Evolutionary conservation across 23 red algal genomes (phyloP).

Genomic region (Agarophyton chilense): DNA sequence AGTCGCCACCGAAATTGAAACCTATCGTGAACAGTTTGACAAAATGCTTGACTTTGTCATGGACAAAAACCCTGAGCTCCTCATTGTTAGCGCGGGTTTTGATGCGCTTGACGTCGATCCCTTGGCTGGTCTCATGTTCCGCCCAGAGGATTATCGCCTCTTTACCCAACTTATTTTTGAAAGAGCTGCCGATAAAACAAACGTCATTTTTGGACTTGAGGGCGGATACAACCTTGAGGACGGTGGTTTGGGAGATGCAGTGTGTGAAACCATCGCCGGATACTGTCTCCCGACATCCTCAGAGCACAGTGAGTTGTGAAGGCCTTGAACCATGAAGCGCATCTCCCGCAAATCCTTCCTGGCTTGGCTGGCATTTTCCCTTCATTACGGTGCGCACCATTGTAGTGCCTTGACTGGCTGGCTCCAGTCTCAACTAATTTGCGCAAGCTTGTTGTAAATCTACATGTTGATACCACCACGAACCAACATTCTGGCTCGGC

Average conservation of each 20-base stretch:
- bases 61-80: constrained; percentile 58
- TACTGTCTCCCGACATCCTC: constrained; percentile 19
- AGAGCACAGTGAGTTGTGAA: not conserved
- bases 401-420: too few relatives aligned
- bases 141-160: constrained; percentile 78
- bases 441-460: too few relatives aligned
- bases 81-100: constrained; percentile 93
- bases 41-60: constrained; percentile 68
- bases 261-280: constrained; percentile 45
- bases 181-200: constrained; percentile 43
- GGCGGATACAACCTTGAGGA: constrained; percentile 87
- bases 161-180: constrained; percentile 71
- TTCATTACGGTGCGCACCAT: too few relatives aligned
- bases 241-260: constrained; percentile 37
- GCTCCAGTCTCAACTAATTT: too few relatives aligned
- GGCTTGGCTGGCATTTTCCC: not conserved
- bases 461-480: too few relatives aligned
- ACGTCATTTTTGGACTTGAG: constrained; percentile 92
- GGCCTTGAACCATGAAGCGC: not conserved
- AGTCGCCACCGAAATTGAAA: constrained; percentile 40
- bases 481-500: not conserved
- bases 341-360: too few relatives aligned
- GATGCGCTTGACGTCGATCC: constrained; percentile 92
- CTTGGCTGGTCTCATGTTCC: constrained; percentile 74
- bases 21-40: constrained; percentile 67